Evolutionary conservation across 441 rosid species (phyloP).

Genomic region (Sinapis alba): DNA sequence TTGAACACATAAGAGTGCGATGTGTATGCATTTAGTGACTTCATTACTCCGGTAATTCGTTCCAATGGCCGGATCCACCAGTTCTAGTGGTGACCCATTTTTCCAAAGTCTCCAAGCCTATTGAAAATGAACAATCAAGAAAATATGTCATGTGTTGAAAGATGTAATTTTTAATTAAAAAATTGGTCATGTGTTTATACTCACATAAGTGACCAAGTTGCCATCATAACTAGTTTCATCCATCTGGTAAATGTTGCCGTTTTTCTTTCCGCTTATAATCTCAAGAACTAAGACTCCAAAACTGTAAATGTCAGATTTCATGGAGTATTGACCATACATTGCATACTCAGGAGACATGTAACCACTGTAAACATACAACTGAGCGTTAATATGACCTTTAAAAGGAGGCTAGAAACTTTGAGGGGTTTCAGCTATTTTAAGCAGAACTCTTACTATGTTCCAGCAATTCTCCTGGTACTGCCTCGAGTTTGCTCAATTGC

Average conservation of each 20-base stretch:
- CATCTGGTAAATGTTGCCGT: constrained; percentile 7
- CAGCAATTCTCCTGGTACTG: constrained; percentile 38
- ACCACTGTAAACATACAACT: constrained; percentile 24
- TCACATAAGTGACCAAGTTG: constrained; percentile 35
- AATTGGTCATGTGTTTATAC: too few species aligned
- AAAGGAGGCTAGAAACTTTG: neutral
- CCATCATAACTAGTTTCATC: constrained; percentile 33
- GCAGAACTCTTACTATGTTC: constrained; percentile 55
- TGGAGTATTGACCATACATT: constrained; percentile 32
- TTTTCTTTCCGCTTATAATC: constrained; percentile 34
- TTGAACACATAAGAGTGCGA: constrained; percentile 48
- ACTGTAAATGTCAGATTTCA: constrained; percentile 39
- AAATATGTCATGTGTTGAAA: neutral
- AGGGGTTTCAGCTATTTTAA: neutral
- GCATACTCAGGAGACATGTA: constrained; percentile 43
- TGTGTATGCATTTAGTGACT: constrained; percentile 48
- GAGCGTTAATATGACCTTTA: neutral
- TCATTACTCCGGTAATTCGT: constrained; percentile 25
- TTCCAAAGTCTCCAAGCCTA: constrained; percentile 52
- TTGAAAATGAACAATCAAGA: constrained; percentile 16
- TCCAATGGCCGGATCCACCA: constrained; percentile 33
- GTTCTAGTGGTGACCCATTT: constrained; percentile 26
- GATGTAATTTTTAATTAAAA: neutral
- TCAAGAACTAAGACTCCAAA: constrained; percentile 42
- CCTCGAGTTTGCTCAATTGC: constrained; percentile 46